phyloP scores from a whole-genome alignment of 495 filamentous ascomycete genomes.

The Cercophora samala region DNA sequence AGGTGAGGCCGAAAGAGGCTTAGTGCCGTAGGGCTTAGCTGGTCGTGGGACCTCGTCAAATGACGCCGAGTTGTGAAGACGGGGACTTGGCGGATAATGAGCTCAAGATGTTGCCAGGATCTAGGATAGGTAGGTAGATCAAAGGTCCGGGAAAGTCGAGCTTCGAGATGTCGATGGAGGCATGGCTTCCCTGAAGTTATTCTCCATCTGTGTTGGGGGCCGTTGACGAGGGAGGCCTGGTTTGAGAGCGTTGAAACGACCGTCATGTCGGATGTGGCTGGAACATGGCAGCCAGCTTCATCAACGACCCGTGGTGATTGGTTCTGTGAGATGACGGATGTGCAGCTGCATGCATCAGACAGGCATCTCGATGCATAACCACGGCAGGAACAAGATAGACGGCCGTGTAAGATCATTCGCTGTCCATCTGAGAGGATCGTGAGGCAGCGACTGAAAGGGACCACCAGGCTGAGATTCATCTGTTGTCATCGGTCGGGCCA shows the following conservation, averaged over 20 bases:
- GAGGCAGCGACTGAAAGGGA: no score
- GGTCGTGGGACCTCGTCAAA: neutral
- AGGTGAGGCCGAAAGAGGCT: neutral
- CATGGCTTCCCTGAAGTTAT: neutral
- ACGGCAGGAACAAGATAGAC: neutral
- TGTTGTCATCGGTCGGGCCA: neutral
- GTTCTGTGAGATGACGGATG: neutral
- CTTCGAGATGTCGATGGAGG: neutral
- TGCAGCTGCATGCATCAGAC: neutral
- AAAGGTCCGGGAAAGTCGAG: neutral
- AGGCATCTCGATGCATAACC: neutral
- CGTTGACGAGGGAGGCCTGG: neutral
- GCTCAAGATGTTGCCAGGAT: neutral
- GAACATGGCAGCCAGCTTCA: neutral
- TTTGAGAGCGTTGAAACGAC: neutral
- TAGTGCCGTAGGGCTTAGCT: slow-evolving; percentile 6
- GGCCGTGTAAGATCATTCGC: neutral
- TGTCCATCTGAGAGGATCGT: neutral
- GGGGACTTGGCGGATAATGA: neutral
- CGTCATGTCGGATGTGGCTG: neutral
- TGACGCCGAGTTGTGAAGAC: neutral
- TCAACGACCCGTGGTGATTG: neutral
- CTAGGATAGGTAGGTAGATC: neutral
- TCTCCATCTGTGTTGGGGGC: neutral
- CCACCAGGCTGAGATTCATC: no score